These are phyloP conservation scores for Solanum pimpinellifolium DNA, from an alignment of 257 asterid species.

Conservation along the genomic window DNA sequence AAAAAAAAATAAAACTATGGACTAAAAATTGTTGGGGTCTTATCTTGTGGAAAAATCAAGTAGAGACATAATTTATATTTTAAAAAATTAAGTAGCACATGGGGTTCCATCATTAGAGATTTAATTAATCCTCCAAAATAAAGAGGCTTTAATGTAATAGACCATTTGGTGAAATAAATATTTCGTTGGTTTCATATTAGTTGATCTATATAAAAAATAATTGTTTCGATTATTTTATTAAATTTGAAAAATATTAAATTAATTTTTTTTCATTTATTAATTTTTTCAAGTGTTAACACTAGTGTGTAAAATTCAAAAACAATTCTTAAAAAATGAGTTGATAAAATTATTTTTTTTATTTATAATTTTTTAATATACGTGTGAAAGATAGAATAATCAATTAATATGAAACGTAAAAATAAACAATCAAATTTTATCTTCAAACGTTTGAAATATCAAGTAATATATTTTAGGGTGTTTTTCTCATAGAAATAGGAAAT, in stretches of 20 bases:
- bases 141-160: background rate
- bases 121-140: background rate
- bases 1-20: background rate
- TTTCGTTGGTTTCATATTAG: rapidly evolving
- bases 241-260: too few relatives aligned
- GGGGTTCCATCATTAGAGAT: background rate
- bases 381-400: too few relatives aligned
- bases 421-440: background rate
- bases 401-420: background rate
- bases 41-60: background rate
- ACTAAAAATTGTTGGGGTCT: background rate
- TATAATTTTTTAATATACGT: too few relatives aligned
- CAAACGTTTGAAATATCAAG: too few relatives aligned
- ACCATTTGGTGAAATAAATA: background rate
- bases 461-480: background rate
- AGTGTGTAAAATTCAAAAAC: too few relatives aligned
- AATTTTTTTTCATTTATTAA: too few relatives aligned
- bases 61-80: background rate
- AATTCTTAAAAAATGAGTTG: background rate
- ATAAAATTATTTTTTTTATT: too few relatives aligned
- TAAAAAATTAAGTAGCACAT: background rate
- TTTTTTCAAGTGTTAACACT: background rate
- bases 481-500: background rate
- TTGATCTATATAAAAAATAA: too few relatives aligned
- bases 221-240: too few relatives aligned